Evolutionary conservation across 257 asterid genomes (phyloP).

Genomic region (Petrea volubilis): DNA sequence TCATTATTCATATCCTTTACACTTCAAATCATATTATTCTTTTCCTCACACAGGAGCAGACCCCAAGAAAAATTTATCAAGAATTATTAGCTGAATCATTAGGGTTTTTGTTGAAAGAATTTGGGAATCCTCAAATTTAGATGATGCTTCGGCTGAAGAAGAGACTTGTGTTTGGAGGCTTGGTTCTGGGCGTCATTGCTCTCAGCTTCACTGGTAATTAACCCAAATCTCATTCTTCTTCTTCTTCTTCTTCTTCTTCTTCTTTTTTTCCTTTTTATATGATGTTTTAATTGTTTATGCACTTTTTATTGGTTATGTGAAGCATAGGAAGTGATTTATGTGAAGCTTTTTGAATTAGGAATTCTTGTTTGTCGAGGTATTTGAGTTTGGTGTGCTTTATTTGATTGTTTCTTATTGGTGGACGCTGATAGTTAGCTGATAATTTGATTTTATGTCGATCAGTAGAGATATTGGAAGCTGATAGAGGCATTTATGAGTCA

Average conservation of each 20-base stretch:
- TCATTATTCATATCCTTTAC: background rate
- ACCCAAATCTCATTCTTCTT: background rate
- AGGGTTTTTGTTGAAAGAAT: background rate
- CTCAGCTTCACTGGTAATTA: constrained; percentile 79
- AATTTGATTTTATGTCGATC: background rate
- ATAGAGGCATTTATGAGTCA: constrained; percentile 1
- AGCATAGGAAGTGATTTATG: background rate
- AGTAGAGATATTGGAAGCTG: background rate
- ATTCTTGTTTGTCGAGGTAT: background rate
- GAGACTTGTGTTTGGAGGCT: constrained; percentile 65
- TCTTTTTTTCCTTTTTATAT: too few species aligned
- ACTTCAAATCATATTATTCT: background rate
- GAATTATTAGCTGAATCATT: background rate
- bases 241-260: background rate
- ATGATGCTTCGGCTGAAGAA: constrained; percentile 61
- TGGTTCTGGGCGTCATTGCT: constrained; percentile 53
- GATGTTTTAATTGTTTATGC: background rate
- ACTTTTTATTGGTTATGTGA: background rate
- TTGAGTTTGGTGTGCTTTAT: background rate
- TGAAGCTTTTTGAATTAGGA: constrained; percentile 3
- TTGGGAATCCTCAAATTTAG: background rate
- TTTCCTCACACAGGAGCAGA: background rate
- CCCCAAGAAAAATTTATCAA: background rate
- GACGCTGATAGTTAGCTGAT: background rate
- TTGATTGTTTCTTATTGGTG: background rate